phyloP scores from a whole-genome alignment of 805 yeast species.

The Suhomyces emberorum region DNA sequence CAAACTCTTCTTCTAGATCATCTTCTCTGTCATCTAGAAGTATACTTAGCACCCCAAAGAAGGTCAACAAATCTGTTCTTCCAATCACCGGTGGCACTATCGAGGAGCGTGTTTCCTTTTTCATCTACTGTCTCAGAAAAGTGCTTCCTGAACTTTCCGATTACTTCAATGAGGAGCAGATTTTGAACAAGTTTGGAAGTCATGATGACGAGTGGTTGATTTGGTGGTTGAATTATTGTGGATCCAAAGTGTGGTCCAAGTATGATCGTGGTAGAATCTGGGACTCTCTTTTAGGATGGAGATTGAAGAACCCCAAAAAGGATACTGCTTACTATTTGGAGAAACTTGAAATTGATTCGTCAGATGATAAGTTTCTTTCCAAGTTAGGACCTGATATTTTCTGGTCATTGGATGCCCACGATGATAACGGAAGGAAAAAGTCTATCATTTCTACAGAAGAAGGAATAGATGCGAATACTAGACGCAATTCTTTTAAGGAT shows the following conservation, averaged over 20 bases:
- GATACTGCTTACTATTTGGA: constrained; percentile 28
- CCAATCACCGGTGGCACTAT: constrained; percentile 61
- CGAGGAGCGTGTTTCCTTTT: constrained; percentile 65
- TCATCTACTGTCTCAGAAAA: constrained; percentile 59
- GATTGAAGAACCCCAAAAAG: constrained; percentile 36
- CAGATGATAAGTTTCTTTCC: constrained; percentile 25
- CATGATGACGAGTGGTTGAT: constrained; percentile 84
- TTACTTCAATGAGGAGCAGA: constrained; percentile 77
- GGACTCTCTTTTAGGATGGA: constrained; percentile 84
- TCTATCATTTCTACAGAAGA: not conserved
- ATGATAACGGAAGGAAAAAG: constrained; percentile 2
- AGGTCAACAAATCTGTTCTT: constrained; percentile 35
- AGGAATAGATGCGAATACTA: constrained; percentile 6
- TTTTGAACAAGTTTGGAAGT: constrained; percentile 51
- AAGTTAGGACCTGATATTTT: constrained; percentile 60
- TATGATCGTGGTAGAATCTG: constrained; percentile 83
- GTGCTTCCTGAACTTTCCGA: constrained; percentile 72
- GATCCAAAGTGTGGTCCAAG: constrained; percentile 79
- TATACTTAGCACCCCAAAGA: constrained; percentile 8
- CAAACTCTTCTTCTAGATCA: constrained; percentile 4
- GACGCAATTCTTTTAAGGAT: constrained; percentile 28
- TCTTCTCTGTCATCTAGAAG: not conserved
- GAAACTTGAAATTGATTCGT: constrained; percentile 23
- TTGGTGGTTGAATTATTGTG: constrained; percentile 94
- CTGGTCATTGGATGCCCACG: constrained; percentile 45